A percentile compares a stretch with the other conserved stretches of the same genome.
Evolutionary conservation across 2,329 filamentous ascomycete genomes (phyloP).

Genomic region (Phialocephala sp.): DNA sequence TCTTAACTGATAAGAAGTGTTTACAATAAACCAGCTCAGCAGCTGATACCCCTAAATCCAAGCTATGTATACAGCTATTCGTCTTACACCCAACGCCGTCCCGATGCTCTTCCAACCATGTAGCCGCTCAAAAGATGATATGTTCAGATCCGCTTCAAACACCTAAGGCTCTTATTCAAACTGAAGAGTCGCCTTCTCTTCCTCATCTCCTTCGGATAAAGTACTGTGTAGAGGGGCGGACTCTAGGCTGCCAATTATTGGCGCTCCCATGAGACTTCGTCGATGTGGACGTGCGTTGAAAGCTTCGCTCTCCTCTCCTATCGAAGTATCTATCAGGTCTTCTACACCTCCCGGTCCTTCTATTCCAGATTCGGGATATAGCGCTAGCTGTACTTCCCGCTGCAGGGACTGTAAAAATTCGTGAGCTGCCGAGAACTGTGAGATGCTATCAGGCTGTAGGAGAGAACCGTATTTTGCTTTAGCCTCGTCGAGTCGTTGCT

Average conservation of each 20-base stretch:
- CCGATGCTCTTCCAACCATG: constrained; percentile 36
- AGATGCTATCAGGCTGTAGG: constrained; percentile 56
- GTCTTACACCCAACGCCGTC: constrained; percentile 38
- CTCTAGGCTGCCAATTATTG: constrained; percentile 51
- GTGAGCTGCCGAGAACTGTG: constrained; percentile 56
- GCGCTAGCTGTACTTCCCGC: constrained; percentile 41
- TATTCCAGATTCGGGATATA: constrained; percentile 41
- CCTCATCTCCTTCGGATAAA: constrained; percentile 27
- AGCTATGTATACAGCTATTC: constrained; percentile 29
- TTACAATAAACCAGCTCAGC: constrained; percentile 4
- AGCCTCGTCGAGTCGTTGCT: constrained; percentile 76
- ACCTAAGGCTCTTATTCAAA: constrained; percentile 34
- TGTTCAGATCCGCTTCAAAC: constrained; percentile 26
- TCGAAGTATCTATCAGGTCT: constrained; percentile 42
- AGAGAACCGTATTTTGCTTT: constrained; percentile 58
- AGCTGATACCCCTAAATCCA: constrained; percentile 20
- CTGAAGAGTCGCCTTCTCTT: constrained; percentile 27
- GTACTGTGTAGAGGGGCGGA: constrained; percentile 52
- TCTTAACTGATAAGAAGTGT: background rate
- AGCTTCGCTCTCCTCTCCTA: constrained; percentile 60
- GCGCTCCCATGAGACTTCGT: constrained; percentile 58
- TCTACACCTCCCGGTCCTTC: constrained; percentile 40
- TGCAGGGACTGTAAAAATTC: constrained; percentile 60
- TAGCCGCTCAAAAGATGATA: constrained; percentile 33
- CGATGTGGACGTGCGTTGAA: constrained; percentile 59